Evolutionary conservation across 1,284 basidiomycete genomes (phyloP), one percentile per base, ranked within the genome.

Genomic region (Rhodotorula mucilaginosa): DNA sequence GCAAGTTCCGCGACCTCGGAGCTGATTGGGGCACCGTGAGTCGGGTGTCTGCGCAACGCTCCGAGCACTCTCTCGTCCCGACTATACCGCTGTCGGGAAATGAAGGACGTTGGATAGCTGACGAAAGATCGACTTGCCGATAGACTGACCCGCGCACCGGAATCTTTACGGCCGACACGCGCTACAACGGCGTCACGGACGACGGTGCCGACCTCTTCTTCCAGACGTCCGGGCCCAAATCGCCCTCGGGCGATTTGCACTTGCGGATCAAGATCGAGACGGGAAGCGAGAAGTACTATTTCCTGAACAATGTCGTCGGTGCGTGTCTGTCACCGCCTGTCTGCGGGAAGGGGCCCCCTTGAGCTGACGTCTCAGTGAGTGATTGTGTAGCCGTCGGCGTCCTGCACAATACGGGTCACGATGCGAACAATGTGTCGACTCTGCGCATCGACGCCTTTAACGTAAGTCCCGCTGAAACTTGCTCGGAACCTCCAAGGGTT

Each of bases 91-190:
- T 34, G 8, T 34, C 6, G 34, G 34, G 34, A 8, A 34, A 34
- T 5, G n/a, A 21, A 54, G n/a, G 5, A n/a, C 51, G 51, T 23
- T 19, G 39, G 34, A 29, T 8, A 57, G 29, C 52, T 18, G 52
- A 54, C 44, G 34, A n/a, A 29, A 19, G 13, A 21, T 54, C 7
- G 18, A 5, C 39, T 10, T 13, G 3, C 51, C 34, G 19, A 39
- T 39, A 59, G 54, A 67, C 68, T 51, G 70, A 72, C 52, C 47
- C 70, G 19, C 67, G 68, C 34, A 68, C 70, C 16, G 67, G 67
- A 16, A 64, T 72, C 44, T 72, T 72, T 48, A 58, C 67, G 8
- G 70, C 70, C 47, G 70, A 72, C 47, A 72, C 70, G 7, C 63
- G 70, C 3, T 72, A 72, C 67, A 64, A 68, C n/a, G 70, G 60